Conservation (phyloP, 2,329 filamentous ascomycete genomes). For the Pseudogymnoascus destructans region DNA sequence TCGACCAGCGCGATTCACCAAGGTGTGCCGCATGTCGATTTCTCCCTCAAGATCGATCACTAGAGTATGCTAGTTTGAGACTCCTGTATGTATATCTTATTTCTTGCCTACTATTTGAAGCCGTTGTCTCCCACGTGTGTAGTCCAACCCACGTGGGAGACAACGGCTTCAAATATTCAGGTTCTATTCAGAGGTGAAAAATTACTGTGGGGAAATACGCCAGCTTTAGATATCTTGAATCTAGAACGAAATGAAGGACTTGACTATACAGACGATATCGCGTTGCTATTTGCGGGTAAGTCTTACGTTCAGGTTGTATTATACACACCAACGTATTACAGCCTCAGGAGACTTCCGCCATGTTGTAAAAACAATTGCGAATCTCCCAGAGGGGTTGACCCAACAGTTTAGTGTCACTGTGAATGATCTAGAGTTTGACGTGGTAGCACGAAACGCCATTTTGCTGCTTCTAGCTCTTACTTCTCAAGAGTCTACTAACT, state of each 20-base stretch:
- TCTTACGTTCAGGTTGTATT: background rate
- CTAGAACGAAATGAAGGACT: constrained; percentile 14
- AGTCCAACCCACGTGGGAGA: too few species aligned
- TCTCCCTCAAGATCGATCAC: constrained; percentile 76
- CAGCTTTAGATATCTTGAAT: constrained; percentile 15
- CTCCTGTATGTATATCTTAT: background rate
- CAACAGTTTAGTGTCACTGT: constrained; percentile 12
- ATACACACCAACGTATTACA: constrained; percentile 5
- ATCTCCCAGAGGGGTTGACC: constrained; percentile 9
- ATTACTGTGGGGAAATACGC: constrained; percentile 17
- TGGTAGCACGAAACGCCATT: constrained; percentile 17
- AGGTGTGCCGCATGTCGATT: constrained; percentile 85
- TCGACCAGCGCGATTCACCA: constrained; percentile 96
- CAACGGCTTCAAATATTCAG: background rate
- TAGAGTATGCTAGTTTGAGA: constrained; percentile 13
- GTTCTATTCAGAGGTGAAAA: constrained; percentile 13
- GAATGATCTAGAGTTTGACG: constrained; percentile 17
- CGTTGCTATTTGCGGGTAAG: constrained; percentile 16
- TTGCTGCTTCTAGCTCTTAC: constrained; percentile 14
- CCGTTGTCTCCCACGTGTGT: too few species aligned
- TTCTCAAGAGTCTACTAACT: background rate
- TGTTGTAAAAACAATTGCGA: constrained; percentile 15
- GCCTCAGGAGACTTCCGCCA: constrained; percentile 16
- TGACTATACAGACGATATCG: constrained; percentile 12
- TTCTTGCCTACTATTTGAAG: too few species aligned